Base-by-base conservation (phyloP, 2,329 filamentous ascomycete genomes). In the Tolypocladium album region DNA sequence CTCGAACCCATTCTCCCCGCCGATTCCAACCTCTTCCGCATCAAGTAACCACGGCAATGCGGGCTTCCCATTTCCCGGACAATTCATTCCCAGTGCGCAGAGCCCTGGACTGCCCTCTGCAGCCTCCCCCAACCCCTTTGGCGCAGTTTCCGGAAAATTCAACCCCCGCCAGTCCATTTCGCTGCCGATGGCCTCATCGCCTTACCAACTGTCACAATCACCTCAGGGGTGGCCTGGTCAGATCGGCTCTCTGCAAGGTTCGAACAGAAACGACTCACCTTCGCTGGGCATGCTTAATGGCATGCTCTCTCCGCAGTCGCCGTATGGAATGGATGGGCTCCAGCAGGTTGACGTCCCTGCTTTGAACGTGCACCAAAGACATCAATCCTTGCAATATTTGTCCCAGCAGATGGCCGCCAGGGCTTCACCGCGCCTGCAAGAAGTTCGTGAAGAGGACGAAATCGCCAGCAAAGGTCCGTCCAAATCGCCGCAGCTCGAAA, bases 1-100 rank as follows among this genome's bases (percentile, higher is more conserved):
- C 6, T 82, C 87, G 8, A 77, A 93, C 57, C 85, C 90, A 6
- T 92, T 93, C 69, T 95, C 92, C 27, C 92, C 93, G 12, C 90
- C 92, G 1, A 75, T 96, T 34, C 89, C 89, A 24, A 86, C 90
- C 0, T 87, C 86, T 0, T 96, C 92, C 38, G 88, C 87, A 15
- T 85, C 84, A 39, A 93, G 90, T 74, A 88, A 85, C 63, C 85
- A 85, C 57, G 72, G 55, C 12, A 74, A 78, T 66, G 76, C 81
- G 55, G 77, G 83, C 60, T 83, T 82, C 69, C 79, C 79, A 64
- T 86, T 87, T 66, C 82, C 79, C 1, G 70, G 73, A 24, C 76
- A 79, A 42, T 87, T 92, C 71, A 80, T 85, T 4, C 80, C 84
- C 43, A 80, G 82, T 58, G 76, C 84, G 58, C 76, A 88, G 70